phyloP scores from a whole-genome alignment of 768 basidiomycete genomes.

The Tylopilus felleus region DNA sequence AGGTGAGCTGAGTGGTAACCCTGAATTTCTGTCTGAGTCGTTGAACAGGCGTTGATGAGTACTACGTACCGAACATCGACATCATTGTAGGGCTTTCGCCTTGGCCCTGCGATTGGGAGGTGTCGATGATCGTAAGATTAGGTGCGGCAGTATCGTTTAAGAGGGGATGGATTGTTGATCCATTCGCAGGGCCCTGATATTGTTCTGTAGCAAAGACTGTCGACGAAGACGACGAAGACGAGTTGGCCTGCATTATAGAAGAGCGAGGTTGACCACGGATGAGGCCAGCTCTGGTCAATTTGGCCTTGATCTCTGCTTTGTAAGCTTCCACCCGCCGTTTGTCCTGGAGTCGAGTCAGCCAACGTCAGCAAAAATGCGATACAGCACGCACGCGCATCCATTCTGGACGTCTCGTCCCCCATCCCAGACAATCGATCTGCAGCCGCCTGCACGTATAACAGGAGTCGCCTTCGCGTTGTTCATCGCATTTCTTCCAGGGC shows the following conservation, averaged over 20 bases:
- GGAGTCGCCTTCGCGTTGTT: conserved; percentile 75
- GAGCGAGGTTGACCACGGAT: conserved; percentile 80
- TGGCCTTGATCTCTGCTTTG: conserved; percentile 81
- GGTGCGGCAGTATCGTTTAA: conserved; percentile 21
- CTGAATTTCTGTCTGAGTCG: conserved; percentile 17
- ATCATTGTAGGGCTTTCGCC: conserved; percentile 27
- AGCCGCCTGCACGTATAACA: conserved; percentile 80
- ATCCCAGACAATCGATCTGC: conserved; percentile 78
- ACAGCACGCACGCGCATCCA: conserved; percentile 72
- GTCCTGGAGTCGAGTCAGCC: conserved; percentile 48
- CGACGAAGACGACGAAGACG: conserved; percentile 26
- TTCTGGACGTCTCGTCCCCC: conserved; percentile 82
- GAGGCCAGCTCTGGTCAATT: conserved; percentile 71
- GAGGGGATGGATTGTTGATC: conserved; percentile 20
- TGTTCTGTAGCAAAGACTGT: conserved; percentile 34
- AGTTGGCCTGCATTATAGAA: conserved; percentile 41
- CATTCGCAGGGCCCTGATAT: conserved; percentile 23
- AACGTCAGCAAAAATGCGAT: conserved; percentile 2
- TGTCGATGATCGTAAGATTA: conserved; percentile 22
- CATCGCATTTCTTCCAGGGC: conserved; percentile 75
- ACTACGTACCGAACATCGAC: conserved; percentile 29
- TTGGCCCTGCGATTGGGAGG: conserved; percentile 11
- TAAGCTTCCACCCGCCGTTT: conserved; percentile 79
- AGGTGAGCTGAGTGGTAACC: conserved; percentile 31
- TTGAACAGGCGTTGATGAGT: neutral